Evolutionary conservation across 257 asterid genomes (phyloP).

Genomic region (Scutellaria galericulata): DNA sequence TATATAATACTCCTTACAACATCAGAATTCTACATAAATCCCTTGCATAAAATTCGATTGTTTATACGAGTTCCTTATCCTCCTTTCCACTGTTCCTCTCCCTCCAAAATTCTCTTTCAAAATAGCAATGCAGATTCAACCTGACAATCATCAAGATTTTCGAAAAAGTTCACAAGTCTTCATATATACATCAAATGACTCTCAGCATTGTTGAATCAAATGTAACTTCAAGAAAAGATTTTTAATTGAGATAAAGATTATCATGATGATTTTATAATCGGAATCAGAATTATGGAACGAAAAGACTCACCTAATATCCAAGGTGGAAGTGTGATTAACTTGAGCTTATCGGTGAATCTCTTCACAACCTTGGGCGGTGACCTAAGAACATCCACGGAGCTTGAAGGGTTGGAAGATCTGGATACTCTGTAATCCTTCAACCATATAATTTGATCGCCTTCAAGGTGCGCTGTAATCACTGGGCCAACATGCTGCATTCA

Average conservation of each 20-base stretch:
- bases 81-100: background rate
- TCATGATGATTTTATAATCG: background rate
- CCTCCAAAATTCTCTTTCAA: background rate
- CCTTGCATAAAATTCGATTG: too few species aligned
- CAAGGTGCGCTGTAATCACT: background rate
- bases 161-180: too few species aligned
- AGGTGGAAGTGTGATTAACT: background rate
- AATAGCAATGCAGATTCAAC: background rate
- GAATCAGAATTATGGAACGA: background rate
- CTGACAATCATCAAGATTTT: background rate
- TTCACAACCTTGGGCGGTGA: background rate
- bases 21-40: too few species aligned
- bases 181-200: too few species aligned
- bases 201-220: too few species aligned
- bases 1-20: too few species aligned
- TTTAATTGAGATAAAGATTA: background rate
- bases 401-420: background rate
- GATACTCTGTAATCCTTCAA: background rate
- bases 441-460: background rate
- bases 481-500: conserved; percentile 15
- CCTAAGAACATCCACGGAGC: background rate
- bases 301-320: background rate
- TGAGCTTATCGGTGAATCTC: background rate
- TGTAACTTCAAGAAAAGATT: background rate
- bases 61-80: too few species aligned